phyloP scores from a whole-genome alignment of 2,329 filamentous ascomycete species.

The Thelonectria olida region DNA sequence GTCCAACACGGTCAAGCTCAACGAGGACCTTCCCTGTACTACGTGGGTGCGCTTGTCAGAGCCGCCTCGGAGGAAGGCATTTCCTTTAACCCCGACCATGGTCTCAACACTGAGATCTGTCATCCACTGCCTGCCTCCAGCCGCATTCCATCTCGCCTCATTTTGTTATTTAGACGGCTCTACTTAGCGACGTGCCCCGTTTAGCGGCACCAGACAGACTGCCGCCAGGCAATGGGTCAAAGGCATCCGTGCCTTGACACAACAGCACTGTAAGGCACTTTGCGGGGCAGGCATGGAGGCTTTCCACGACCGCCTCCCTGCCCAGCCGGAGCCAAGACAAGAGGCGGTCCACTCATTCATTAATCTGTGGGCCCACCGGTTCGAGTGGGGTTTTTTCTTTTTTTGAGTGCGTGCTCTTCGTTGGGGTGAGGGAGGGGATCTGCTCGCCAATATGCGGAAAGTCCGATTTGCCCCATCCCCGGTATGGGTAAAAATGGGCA shows the following conservation, averaged over 20 bases:
- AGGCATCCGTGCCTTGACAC: no score
- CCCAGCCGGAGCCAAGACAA: no score
- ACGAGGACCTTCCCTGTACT: no score
- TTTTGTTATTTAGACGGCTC: neutral
- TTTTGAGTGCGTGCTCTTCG: neutral
- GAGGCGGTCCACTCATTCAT: no score
- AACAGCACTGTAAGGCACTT: neutral
- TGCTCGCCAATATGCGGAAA: constrained; percentile 4
- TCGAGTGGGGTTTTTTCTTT: constrained; percentile 10
- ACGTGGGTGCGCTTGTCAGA: no score
- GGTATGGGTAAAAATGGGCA: neutral
- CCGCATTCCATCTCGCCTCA: neutral
- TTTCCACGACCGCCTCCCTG: constrained; percentile 7
- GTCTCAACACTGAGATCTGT: no score
- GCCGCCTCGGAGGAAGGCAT: no score
- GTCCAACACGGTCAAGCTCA: no score
- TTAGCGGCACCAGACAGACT: neutral
- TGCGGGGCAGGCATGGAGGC: neutral
- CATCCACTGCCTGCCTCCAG: no score
- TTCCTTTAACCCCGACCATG: no score
- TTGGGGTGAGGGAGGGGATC: neutral
- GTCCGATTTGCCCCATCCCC: neutral
- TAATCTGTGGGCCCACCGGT: constrained; percentile 11
- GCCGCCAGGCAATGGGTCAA: constrained; percentile 7
- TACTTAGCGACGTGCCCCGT: no score